Evolutionary conservation across 805 yeast species (phyloP).

Genomic region (Saccharomycopsis lassenensis): DNA sequence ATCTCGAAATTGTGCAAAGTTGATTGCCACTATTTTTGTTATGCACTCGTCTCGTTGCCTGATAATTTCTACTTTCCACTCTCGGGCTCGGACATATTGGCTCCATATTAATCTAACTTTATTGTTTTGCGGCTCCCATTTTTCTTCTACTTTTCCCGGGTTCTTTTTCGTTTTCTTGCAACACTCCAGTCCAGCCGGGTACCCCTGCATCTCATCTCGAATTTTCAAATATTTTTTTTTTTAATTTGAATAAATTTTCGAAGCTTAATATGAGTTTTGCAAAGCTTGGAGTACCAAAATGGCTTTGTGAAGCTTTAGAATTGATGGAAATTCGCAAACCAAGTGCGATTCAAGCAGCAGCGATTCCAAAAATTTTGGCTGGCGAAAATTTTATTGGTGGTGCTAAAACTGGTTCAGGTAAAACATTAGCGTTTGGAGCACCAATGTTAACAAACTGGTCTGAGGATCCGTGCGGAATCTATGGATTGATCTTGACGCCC

Average conservation of each 20-base stretch:
- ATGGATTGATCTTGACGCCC: conserved; percentile 83
- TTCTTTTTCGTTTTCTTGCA: no score
- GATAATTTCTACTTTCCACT: no score
- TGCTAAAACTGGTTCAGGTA: conserved; percentile 97
- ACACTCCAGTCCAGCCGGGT: background rate
- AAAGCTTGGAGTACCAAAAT: conserved; percentile 65
- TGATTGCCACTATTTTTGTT: no score
- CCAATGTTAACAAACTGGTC: conserved; percentile 95
- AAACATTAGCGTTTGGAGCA: conserved; percentile 95
- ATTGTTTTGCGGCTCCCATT: no score
- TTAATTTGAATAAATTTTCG: background rate
- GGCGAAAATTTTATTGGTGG: conserved; percentile 96
- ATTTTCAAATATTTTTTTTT: background rate
- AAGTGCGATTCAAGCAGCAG: conserved; percentile 75
- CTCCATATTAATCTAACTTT: no score
- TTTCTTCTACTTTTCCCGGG: no score
- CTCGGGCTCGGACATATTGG: no score
- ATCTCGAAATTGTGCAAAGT: no score
- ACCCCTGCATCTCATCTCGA: background rate
- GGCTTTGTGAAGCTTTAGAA: conserved; percentile 73
- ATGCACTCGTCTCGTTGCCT: no score
- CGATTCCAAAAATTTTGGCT: conserved; percentile 75
- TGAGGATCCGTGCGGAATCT: conserved; percentile 87
- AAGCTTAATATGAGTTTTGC: conserved; percentile 40
- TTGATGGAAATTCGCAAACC: conserved; percentile 81